These are phyloP conservation scores for Vanrija humicola DNA, from an alignment of 1,284 basidiomycete genomes.

Conservation along the genomic window DNA sequence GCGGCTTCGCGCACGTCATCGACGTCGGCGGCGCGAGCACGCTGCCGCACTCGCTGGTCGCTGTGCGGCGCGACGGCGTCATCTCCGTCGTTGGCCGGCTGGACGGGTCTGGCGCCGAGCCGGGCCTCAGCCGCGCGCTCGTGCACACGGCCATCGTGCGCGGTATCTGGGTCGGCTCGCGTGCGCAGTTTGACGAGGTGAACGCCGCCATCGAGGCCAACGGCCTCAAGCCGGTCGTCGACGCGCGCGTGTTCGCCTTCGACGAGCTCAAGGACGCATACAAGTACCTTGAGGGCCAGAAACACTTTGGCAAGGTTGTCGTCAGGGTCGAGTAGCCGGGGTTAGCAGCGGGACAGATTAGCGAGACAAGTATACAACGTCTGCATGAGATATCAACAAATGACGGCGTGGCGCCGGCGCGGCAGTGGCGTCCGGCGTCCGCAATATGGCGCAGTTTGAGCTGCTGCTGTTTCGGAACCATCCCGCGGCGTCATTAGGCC, in stretches of 20 bases:
- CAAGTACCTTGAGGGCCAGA: conserved; percentile 34
- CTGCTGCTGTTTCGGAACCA: too few species aligned
- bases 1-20: conserved; percentile 56
- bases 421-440: too few species aligned
- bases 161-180: conserved; percentile 30
- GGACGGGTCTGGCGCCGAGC: conserved; percentile 23
- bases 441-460: too few species aligned
- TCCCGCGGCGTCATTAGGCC: too few species aligned
- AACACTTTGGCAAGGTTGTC: conserved; percentile 40
- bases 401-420: too few species aligned
- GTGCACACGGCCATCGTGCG: conserved; percentile 9
- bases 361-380: too few species aligned
- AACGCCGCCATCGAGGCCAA: conserved; percentile 40
- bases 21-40: conserved; percentile 59
- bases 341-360: too few species aligned
- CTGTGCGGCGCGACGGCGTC: conserved; percentile 52
- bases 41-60: conserved; percentile 52
- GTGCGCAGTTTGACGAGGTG: conserved; percentile 47
- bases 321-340: conserved; percentile 4
- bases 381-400: too few species aligned
- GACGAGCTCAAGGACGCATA: conserved; percentile 46
- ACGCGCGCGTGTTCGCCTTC: conserved; percentile 46
- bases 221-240: conserved; percentile 43
- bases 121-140: not conserved
- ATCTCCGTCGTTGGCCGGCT: conserved; percentile 57